Conservation (phyloP, 2,329 filamentous ascomycete genomes). For the Verticillium zaregamsianum region DNA sequence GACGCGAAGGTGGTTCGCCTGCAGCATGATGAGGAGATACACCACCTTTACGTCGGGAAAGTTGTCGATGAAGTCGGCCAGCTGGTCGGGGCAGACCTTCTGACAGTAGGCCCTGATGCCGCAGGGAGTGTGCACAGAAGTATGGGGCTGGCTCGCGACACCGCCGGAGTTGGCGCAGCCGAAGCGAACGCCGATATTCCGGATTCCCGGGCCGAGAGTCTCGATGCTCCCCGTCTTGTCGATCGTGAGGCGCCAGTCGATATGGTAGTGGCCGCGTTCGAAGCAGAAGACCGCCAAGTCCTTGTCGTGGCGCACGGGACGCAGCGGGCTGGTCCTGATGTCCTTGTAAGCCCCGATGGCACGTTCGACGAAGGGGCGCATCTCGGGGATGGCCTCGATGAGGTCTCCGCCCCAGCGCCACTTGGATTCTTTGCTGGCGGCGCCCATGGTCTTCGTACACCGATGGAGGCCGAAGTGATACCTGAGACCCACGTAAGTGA, state of each 20-base stretch:
- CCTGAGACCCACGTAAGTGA: neutral
- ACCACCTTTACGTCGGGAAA: constrained; percentile 21
- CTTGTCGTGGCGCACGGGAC: neutral
- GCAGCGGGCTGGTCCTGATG: neutral
- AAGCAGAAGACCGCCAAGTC: constrained; percentile 1
- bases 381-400: neutral
- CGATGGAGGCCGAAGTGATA: neutral
- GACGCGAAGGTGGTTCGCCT: neutral
- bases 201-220: neutral
- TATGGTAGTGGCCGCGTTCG: neutral
- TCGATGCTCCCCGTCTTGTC: neutral
- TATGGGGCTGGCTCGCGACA: neutral
- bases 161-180: neutral
- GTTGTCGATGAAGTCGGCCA: constrained; percentile 17
- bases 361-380: neutral
- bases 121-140: neutral
- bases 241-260: neutral
- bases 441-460: neutral
- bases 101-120: neutral
- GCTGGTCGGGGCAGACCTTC: constrained; percentile 14
- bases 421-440: neutral
- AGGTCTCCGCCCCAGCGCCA: neutral
- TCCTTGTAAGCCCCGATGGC: neutral
- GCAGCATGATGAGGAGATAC: constrained; percentile 21
- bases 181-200: neutral